Evolutionary conservation across 169 alveolate species (phyloP).

Genomic region (Sarcocystis neurona): DNA sequence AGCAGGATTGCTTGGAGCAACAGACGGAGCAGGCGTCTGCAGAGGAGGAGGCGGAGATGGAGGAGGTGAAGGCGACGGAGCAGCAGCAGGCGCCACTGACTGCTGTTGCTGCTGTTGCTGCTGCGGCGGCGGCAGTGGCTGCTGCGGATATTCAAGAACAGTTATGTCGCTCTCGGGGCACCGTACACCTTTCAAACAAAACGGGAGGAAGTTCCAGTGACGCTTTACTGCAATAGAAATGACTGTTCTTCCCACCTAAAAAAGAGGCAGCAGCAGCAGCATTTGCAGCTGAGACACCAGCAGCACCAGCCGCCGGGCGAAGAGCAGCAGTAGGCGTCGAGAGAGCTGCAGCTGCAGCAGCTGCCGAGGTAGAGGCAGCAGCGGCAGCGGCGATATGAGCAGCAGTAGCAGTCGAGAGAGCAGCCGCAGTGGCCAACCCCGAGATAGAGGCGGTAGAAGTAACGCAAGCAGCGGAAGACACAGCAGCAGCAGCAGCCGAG

Average conservation of each 20-base stretch:
- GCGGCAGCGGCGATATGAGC: too few species aligned
- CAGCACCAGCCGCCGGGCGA: background rate
- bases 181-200: slow-evolving; percentile 41
- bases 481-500: too few species aligned
- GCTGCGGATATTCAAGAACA: background rate
- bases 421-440: too few species aligned
- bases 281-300: background rate
- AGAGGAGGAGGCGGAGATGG: background rate
- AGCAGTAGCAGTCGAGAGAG: too few species aligned
- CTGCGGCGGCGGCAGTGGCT: background rate
- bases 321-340: too few species aligned
- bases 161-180: slow-evolving; percentile 27
- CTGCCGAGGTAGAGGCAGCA: too few species aligned
- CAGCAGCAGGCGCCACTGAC: slow-evolving; percentile 4
- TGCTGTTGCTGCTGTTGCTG: slow-evolving; percentile 14
- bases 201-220: slow-evolving; percentile 56
- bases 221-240: slow-evolving; percentile 56
- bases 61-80: background rate
- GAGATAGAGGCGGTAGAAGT: too few species aligned
- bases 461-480: too few species aligned
- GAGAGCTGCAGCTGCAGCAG: too few species aligned
- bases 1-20: background rate
- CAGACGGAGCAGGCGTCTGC: slow-evolving; percentile 5
- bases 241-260: slow-evolving; percentile 66
- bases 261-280: slow-evolving; percentile 10